These are phyloP conservation scores for Quercus tomentella DNA, from an alignment of 331 rosid species.

Conservation along the genomic window DNA sequence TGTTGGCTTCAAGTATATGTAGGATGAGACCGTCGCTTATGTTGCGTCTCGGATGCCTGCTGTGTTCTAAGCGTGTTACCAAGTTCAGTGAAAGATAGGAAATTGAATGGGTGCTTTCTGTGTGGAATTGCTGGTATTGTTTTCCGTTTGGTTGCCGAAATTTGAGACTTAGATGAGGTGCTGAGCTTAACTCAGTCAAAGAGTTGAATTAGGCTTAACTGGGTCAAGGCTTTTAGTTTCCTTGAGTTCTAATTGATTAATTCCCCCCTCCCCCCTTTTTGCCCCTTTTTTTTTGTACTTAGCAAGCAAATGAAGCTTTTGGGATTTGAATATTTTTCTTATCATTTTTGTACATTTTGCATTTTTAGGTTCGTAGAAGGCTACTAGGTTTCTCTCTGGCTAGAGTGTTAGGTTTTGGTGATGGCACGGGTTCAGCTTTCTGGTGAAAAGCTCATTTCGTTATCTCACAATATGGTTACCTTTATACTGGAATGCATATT, in stretches of 20 bases:
- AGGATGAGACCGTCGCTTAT: constrained; percentile 80
- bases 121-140: neutral
- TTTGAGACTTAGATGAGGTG: no score
- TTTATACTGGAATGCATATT: neutral
- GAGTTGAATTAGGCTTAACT: neutral
- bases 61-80: constrained; percentile 82
- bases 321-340: neutral
- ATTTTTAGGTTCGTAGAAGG: constrained; percentile 65
- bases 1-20: constrained; percentile 67
- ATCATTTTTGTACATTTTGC: neutral
- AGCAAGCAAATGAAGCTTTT: neutral
- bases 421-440: constrained; percentile 94
- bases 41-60: constrained; percentile 97
- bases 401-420: constrained; percentile 83
- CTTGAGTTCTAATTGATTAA: neutral
- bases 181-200: neutral
- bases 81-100: constrained; percentile 39
- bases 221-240: neutral
- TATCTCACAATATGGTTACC: constrained; percentile 9
- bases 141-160: neutral
- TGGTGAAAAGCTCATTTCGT: constrained; percentile 52
- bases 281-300: no score
- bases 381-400: constrained; percentile 81
- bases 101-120: neutral
- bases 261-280: no score